These are phyloP conservation scores for Yamadazyma spencermartinsiae DNA, from an alignment of 1,139 yeast species.

Conservation along the genomic window DNA sequence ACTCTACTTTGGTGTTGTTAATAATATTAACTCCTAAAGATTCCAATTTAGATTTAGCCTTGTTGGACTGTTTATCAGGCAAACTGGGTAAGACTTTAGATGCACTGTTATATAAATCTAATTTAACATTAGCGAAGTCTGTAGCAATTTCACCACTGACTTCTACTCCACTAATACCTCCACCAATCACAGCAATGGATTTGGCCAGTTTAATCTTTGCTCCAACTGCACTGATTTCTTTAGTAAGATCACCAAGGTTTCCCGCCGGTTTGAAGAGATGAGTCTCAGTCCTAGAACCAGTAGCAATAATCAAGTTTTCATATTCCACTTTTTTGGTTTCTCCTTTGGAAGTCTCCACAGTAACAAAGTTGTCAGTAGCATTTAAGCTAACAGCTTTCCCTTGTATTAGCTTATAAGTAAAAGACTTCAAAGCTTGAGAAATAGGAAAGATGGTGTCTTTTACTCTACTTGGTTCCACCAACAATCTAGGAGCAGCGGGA, in stretches of 20 bases:
- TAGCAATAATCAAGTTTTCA: conserved; percentile 29
- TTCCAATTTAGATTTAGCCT: conserved; percentile 13
- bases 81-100: conserved; percentile 19
- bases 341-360: conserved; percentile 11
- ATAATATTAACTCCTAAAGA: conserved; percentile 22
- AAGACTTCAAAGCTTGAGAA: conserved; percentile 14
- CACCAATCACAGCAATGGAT: conserved; percentile 30
- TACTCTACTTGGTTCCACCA: conserved; percentile 21
- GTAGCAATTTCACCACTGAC: conserved; percentile 27
- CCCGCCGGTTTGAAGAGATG: conserved; percentile 26
- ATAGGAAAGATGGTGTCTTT: conserved; percentile 15
- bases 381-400: conserved; percentile 22
- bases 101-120: conserved; percentile 24
- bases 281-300: conserved; percentile 22
- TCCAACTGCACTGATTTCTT: conserved; percentile 11
- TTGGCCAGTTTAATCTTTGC: conserved; percentile 18
- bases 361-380: conserved; percentile 13
- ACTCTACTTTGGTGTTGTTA: conserved; percentile 16
- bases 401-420: conserved; percentile 13
- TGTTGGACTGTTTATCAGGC: conserved; percentile 18
- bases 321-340: conserved; percentile 15
- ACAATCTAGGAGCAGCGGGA: conserved; percentile 29
- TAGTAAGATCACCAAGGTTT: conserved; percentile 11
- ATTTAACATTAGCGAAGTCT: conserved; percentile 17
- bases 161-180: conserved; percentile 35